phyloP scores from a whole-genome alignment of 2,329 filamentous ascomycete species.

The Penicillium sp. region DNA sequence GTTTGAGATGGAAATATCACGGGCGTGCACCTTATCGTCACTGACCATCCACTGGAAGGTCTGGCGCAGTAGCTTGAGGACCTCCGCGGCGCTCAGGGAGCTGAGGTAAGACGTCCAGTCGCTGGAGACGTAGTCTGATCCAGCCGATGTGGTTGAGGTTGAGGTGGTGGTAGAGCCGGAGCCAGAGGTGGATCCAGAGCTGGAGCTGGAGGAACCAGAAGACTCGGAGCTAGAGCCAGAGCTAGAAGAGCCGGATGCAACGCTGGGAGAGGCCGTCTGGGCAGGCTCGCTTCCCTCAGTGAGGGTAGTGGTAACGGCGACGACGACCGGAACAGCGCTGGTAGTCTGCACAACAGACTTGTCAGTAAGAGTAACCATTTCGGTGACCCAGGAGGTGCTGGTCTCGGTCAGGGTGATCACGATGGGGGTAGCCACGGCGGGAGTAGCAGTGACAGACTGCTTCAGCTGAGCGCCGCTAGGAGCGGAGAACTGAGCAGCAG shows the following conservation, averaged over 20 bases:
- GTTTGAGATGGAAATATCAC: constrained; percentile 20
- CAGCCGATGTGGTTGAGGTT: constrained; percentile 6
- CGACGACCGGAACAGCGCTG: constrained; percentile 18
- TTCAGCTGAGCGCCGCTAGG: constrained; percentile 6
- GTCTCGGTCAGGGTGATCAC: background rate
- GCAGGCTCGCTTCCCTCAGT: constrained; percentile 3
- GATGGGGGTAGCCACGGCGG: constrained; percentile 12
- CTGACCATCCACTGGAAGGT: constrained; percentile 34
- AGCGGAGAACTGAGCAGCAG: constrained; percentile 4
- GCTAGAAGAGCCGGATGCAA: constrained; percentile 15
- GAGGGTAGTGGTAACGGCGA: constrained; percentile 24
- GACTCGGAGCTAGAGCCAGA: constrained; percentile 8
- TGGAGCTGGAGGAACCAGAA: constrained; percentile 9
- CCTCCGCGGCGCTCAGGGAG: constrained; percentile 32
- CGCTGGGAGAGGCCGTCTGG: constrained; percentile 18
- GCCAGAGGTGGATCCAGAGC: constrained; percentile 5
- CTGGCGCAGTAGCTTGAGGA: constrained; percentile 29
- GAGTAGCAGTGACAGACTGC: constrained; percentile 12
- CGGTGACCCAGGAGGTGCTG: constrained; percentile 18
- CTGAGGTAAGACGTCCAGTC: constrained; percentile 30
- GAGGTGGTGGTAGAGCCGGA: constrained; percentile 13
- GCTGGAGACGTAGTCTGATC: constrained; percentile 14
- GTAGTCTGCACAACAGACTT: constrained; percentile 24
- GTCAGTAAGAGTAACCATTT: constrained; percentile 20
- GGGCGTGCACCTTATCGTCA: constrained; percentile 32